phyloP scores from a whole-genome alignment of 2,329 filamentous ascomycete genomes.

The Penicillium italicum region DNA sequence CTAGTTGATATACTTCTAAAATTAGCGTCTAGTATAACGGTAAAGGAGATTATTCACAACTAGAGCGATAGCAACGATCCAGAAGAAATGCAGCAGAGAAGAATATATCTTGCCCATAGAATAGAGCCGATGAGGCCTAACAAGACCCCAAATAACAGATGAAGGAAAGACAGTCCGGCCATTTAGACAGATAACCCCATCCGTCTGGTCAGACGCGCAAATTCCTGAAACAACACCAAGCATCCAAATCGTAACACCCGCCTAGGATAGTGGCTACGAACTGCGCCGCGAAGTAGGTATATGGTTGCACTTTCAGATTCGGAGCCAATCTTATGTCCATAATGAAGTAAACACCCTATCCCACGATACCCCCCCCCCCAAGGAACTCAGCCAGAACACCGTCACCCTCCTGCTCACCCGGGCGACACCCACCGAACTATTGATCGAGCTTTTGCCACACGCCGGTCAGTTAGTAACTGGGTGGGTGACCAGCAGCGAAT shows the following conservation, averaged over 20 bases:
- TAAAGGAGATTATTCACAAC: slow-evolving; percentile 24
- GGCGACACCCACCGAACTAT: too few species aligned
- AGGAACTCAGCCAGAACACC: slow-evolving; percentile 44
- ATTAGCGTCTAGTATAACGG: slow-evolving; percentile 27
- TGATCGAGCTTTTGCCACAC: slow-evolving; percentile 29
- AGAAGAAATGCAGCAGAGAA: slow-evolving; percentile 50
- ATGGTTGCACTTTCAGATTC: slow-evolving; percentile 51
- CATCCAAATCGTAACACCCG: slow-evolving; percentile 38
- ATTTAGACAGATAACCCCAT: slow-evolving; percentile 50
- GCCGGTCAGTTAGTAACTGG: too few species aligned
- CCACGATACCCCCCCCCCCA: slow-evolving; percentile 45
- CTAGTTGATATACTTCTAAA: slow-evolving; percentile 37
- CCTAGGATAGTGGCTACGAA: slow-evolving; percentile 48
- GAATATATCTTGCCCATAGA: slow-evolving; percentile 48
- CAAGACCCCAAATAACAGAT: slow-evolving; percentile 51
- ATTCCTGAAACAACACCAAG: slow-evolving; percentile 42
- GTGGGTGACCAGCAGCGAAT: too few species aligned
- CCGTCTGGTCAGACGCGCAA: slow-evolving; percentile 41
- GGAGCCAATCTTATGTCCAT: slow-evolving; percentile 53
- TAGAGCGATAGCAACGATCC: slow-evolving; percentile 42
- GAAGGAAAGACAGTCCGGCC: slow-evolving; percentile 50
- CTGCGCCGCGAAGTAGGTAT: slow-evolving; percentile 49
- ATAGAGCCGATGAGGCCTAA: slow-evolving; percentile 51
- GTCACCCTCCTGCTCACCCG: too few species aligned
- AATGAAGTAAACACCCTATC: slow-evolving; percentile 47